Evolutionary conservation across 2,329 filamentous ascomycete genomes (phyloP), one percentile per base, ranked within the genome.

Genomic region (Aspergillus sergii): DNA sequence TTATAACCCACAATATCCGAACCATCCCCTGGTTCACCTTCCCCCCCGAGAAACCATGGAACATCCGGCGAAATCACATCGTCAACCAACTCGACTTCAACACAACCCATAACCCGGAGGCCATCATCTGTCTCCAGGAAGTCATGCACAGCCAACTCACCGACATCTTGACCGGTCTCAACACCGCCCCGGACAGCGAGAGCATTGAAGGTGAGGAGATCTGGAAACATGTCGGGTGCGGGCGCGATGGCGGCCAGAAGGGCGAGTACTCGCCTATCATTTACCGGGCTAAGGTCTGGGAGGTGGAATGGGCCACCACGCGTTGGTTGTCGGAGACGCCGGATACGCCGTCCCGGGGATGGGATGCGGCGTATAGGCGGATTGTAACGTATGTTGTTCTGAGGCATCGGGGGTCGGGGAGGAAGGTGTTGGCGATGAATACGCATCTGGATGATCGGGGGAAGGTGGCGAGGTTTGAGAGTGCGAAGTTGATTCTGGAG

Each of bases 11-110:
- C 32, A 55, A 55, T 21, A 39, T 55, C 34, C 51, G 51, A 10
- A 55, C 51, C 21, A 55, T 55, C 34, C 51, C 51, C 12, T 55
- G 51, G 51, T 55, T 55, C 51, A 55, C 51, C 21, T 55, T 55
- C 9, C 51, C 51, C 51, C 51, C 51, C 1, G 51, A 55, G 51
- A 55, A 55, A 41, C 51, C 51, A 12, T 55, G 51, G 51, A 26
- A 41, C 16, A 26, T 39, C 6, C 51, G 51, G 32, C 8, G n/a
- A 14, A 55, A 16, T 34, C 51, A 55, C 51, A 39, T 55, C n/a
- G 32, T 55, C 51, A 55, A 39, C 51, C 51, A 55, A 55, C 32
- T 55, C 12, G 51, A 55, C 14, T 55, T 55, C 51, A 55, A 55
- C 32, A 55, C 51, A 39, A 32, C 32, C 12, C 34, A 55, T 7